Base-by-base conservation (phyloP, 345 rosid species). In the Cardamine occulta region DNA sequence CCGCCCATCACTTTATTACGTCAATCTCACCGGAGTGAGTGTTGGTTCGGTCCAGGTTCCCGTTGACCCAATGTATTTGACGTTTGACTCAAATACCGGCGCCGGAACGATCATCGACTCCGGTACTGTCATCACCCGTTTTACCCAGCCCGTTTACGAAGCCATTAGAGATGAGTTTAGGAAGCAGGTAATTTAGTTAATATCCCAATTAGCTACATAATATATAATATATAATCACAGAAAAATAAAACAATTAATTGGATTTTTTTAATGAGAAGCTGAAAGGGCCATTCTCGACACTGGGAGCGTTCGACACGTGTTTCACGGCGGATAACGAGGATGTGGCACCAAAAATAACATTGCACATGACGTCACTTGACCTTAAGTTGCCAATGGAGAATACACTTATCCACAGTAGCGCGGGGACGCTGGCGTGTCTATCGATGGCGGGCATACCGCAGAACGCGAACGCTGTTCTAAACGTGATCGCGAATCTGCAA, bases 281-380 rank as follows among this genome's bases (percentile, higher is more conserved):
- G 68, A 75, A 40, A 0, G 97, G 93, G 9, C 87, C 92, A 9
- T 88, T 91, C 75, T 84, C 98, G 29, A 66, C 83, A 2, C n/a
- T 89, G 2, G 98, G 98, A 59, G 91, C 95, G 14, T 93, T 93
- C 32, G 97, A 93, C 58, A 88, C 97, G 8, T 93, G 98, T 72
- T 93, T 93, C 57, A 8, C 75, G 2, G 83, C 88, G 55, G 77
- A 86, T 40, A 63, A 66, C 19, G 86, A 87, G 26, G n/a, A 31
- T 0, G 66, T 56, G 45, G 80, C 86, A 0, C 98, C 98, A 9
- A 58, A 63, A 7, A 69, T 93, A 48, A 85, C 91, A 12, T 29
- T 91, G 31, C 93, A 85, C 72, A 82, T 91, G 69, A 71, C 79
- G 60, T 91, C 86, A 19, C 61, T 93, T 75, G 80, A 88, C 60